Base-by-base conservation (phyloP, 1,284 basidiomycete genomes). In the Ustilago tritici region DNA sequence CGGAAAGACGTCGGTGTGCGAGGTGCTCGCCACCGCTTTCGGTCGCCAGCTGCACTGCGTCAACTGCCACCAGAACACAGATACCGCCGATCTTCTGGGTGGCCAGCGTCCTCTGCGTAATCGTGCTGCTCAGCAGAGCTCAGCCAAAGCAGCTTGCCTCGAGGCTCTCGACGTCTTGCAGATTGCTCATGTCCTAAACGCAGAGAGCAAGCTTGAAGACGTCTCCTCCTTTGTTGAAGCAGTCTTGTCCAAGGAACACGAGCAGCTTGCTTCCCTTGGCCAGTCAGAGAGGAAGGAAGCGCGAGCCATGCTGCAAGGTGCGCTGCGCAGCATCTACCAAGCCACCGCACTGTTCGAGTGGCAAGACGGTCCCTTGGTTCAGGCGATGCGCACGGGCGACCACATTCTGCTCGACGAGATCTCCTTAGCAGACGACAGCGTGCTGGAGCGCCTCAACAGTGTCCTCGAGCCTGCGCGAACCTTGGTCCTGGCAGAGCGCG, bases 41-140 rank as follows among this genome's bases (percentile, higher is more conserved):
- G 88, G 88, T 36, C 91, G 91, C 78, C 88, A 87, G 46, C 88
- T 99, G 17, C 89, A 92, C 78, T 90, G 91, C 8, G 90, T 99
- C 81, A 98, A 94, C 83, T 99, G 96, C 84, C 97, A 99, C 86
- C 95, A 98, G 86, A 99, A 98, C 85, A 99, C 96, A n/a, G 97
- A 99, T 87, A 97, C 96, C 0, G 94, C 96, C 9, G 97, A 99
- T 87, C 88, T 99, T 46, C 93, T 99, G 56, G 97, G 97, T 43
- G 94, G 95, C 38, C 91, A 98, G 81, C 90, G 97, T 41, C 97
- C 97, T 3, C 88, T 96, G n/a, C 91, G 97, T 31, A 95, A 95
- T 87, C 91, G 93, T 41, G 85, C 87, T 4, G 74, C 76, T 7
- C 82, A 88, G n/a, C 87, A 88, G 55, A 81, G 85, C 54, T 76